phyloP scores from a whole-genome alignment of 345 rosid species.

The Eutrema japonicum region DNA sequence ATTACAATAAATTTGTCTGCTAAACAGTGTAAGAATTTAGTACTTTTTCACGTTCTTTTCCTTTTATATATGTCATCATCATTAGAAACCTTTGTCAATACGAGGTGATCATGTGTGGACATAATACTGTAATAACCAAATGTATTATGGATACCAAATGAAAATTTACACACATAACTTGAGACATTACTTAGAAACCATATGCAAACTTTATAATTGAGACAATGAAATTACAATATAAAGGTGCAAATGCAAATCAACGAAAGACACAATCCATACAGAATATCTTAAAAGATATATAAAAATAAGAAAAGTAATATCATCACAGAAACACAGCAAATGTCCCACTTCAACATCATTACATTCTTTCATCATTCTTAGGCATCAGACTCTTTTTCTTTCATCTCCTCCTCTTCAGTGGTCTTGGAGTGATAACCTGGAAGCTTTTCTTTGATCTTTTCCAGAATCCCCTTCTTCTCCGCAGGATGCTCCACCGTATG shows the following conservation, averaged over 20 bases:
- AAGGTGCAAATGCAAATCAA: constrained; percentile 25
- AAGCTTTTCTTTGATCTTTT: constrained; percentile 85
- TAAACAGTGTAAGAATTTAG: background rate
- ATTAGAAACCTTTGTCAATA: background rate
- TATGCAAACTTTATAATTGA: constrained; percentile 12
- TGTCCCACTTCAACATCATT: constrained; percentile 32
- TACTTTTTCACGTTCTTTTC: background rate
- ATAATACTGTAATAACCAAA: background rate
- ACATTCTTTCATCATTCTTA: constrained; percentile 26
- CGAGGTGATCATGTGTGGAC: constrained; percentile 11
- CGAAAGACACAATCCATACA: constrained; percentile 17
- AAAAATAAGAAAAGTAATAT: background rate
- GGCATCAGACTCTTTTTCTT: constrained; percentile 39
- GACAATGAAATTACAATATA: constrained; percentile 19
- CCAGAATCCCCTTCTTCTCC: constrained; percentile 78
- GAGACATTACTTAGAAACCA: constrained; percentile 1
- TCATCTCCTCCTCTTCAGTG: constrained; percentile 50
- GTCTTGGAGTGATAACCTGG: constrained; percentile 72
- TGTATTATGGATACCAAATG: background rate
- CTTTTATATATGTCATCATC: constrained; percentile 20
- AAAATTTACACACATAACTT: constrained; percentile 10
- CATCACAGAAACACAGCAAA: constrained; percentile 28
- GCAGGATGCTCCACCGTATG: constrained; percentile 14
- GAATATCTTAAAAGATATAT: constrained; percentile 24
- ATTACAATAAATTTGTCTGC: background rate